Evolutionary conservation across 805 yeast species (phyloP).

Genomic region (Saccharomycopsis sp.): DNA sequence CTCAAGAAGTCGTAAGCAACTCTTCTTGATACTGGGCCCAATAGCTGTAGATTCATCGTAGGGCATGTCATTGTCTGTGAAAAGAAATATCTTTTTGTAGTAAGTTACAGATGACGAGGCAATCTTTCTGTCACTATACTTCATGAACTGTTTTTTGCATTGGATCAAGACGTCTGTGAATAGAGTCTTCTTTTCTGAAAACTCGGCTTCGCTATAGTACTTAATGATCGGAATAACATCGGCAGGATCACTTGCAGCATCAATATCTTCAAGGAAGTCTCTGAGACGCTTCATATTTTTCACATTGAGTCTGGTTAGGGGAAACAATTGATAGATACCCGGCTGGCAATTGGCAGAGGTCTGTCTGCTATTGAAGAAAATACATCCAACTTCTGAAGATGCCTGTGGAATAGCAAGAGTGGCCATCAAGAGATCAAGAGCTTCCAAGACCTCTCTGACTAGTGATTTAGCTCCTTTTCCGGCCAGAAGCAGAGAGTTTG

Average conservation of each 20-base stretch:
- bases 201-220: slow-evolving; percentile 23
- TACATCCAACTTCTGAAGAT: slow-evolving; percentile 69
- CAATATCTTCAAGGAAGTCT: slow-evolving; percentile 42
- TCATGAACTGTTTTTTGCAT: slow-evolving; percentile 50
- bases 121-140: slow-evolving; percentile 37
- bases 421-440: slow-evolving; percentile 56
- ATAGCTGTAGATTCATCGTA: slow-evolving; percentile 30
- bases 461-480: slow-evolving; percentile 36
- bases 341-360: slow-evolving; percentile 30
- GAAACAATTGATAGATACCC: slow-evolving; percentile 46
- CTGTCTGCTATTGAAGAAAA: slow-evolving; percentile 45
- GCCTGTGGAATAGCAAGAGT: slow-evolving; percentile 61
- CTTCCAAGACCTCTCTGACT: slow-evolving; percentile 45
- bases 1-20: slow-evolving; percentile 49
- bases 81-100: slow-evolving; percentile 51
- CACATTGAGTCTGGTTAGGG: slow-evolving; percentile 48
- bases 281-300: slow-evolving; percentile 50
- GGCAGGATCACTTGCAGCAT: slow-evolving; percentile 23
- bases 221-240: slow-evolving; percentile 28
- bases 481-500: slow-evolving; percentile 37
- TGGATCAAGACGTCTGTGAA: slow-evolving; percentile 41
- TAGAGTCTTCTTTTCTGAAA: slow-evolving; percentile 26
- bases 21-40: slow-evolving; percentile 30
- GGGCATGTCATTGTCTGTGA: slow-evolving; percentile 75
- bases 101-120: slow-evolving; percentile 29